Base-by-base conservation (phyloP, 2,329 filamentous ascomycete species). In the Colletotrichum limetticola region DNA sequence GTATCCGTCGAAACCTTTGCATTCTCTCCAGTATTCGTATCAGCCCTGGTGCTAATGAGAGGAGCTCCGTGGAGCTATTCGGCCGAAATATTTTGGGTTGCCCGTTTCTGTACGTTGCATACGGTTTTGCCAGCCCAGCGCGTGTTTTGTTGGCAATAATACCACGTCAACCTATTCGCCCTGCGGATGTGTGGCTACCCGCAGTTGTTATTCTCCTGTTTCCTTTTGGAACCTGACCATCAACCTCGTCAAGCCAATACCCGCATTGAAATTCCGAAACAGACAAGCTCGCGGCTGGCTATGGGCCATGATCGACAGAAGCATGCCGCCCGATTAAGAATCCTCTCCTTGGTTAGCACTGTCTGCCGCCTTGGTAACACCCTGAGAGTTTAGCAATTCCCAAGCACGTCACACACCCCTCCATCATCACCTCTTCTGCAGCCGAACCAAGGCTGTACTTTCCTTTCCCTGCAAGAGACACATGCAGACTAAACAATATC, bases 261-360 rank as follows among this genome's bases (percentile, higher is more conserved):
- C 28, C 61, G 28, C 63, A 35, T 62, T 49, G 14, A 58, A 37
- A 64, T 66, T 73, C 56, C 60, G 66, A 71, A 73, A 73, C 66
- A 65, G 60, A 70, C 46, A 60, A 70, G 66, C 66, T 69, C 35
- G 35, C 35, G 49, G 66, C 67, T 57, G 49, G 49, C 30, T 57
- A 52, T 42, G 52, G 32, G 22, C n/a, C 61, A 37, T 52, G 66
- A 73, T 73, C 61, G 56, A 70, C 60, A 60, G 28, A 61, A 61
- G 71, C 66, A 71, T 53, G 61, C 22, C 56, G 71, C 71, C 66
- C 71, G 62, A 71, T 73, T 70, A 49, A 73, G 71, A 57, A 71
- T 24, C 32, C 22, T 56, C 19, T 58, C 66, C 42, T n/a, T 61
- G 35, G 55, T 60, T 37, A 49, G 42, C 60, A 30, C 61, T 56